Evolutionary conservation across 768 basidiomycete species (phyloP), one percentile per base, ranked within the genome.

Genomic region (Phanerochaete sordida): DNA sequence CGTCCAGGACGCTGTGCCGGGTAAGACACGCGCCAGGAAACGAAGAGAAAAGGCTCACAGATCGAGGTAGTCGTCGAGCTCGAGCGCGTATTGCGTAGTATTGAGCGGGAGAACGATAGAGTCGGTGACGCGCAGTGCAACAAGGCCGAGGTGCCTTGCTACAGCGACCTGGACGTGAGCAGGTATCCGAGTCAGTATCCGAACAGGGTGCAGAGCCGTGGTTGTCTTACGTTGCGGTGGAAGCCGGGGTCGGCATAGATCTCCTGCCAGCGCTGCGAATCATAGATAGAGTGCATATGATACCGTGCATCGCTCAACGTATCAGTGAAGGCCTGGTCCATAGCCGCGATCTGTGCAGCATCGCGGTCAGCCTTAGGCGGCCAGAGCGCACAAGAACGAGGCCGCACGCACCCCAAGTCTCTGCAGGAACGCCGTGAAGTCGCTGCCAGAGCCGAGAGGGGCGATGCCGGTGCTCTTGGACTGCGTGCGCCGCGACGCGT

Each of bases 351-450:
- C 74, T 76, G 31, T 1, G 5, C 12, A 16, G 23, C 21, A 6
- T 6, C 7, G 39, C 35, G 43, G 53, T 54, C 35, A 54, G 53
- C 21, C 23, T 7, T 24, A 56, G 21, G 8, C n/a, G 2, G n/a
- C 65, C 3, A 64, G 56, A 12, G 9, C 37, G 39, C 11, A 4
- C 19, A 16, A 9, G 8, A 35, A 16, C 19, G 8, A 13, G n/a
- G 7, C n/a, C n/a, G 65, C 62, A 48, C 83, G 73, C 56, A 90
- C 82, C 1, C 89, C 89, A 54, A 86, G 77, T 43, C 86, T 79
- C 72, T 98, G 92, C 66, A 98, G 74, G 76, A 98, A 97, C 8
- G 92, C 88, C 0, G 95, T 97, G 65, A 81, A 98, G 72, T 98
- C 96, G 60, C 91, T 93, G 26, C 92, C 92, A 56, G 87, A 90